Conservation (phyloP, 352 stramenopile genomes). For the Thraustochytrium sp. region DNA sequence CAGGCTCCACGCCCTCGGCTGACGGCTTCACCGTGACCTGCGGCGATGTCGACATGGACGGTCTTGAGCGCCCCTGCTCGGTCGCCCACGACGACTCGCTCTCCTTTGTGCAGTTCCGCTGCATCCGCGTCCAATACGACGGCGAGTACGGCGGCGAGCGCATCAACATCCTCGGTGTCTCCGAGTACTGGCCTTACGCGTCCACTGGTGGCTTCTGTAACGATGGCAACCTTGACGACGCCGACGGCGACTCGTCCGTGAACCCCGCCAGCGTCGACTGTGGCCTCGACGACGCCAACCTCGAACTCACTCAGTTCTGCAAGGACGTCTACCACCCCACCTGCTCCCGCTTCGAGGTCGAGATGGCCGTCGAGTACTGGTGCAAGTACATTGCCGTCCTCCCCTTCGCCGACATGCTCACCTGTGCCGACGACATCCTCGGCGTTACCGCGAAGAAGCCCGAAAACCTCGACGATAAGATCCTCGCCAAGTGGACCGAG, state of each 20-base stretch:
- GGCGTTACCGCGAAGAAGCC: neutral
- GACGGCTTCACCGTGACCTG: neutral
- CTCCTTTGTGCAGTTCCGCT: neutral
- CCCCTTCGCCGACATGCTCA: neutral
- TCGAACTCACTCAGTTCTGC: neutral
- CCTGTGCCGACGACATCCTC: neutral
- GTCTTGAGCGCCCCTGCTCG: neutral
- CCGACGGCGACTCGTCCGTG: neutral
- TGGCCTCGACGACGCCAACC: neutral
- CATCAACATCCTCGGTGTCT: slow-evolving; percentile 1
- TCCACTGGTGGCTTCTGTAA: neutral
- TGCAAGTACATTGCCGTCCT: slow-evolving; percentile 1
- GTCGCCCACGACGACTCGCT: neutral
- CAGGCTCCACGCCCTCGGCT: neutral
- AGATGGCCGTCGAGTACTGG: neutral
- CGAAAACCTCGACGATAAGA: no score
- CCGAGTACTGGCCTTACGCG: neutral
- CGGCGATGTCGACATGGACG: neutral
- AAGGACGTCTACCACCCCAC: slow-evolving; percentile 2
- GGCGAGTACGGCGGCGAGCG: neutral
- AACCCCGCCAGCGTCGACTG: neutral
- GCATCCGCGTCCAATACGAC: neutral
- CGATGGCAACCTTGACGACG: neutral
- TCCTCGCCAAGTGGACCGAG: no score
- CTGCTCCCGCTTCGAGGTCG: neutral